These are phyloP conservation scores for Microcos paniculata DNA, from an alignment of 345 rosid species.

Conservation along the genomic window DNA sequence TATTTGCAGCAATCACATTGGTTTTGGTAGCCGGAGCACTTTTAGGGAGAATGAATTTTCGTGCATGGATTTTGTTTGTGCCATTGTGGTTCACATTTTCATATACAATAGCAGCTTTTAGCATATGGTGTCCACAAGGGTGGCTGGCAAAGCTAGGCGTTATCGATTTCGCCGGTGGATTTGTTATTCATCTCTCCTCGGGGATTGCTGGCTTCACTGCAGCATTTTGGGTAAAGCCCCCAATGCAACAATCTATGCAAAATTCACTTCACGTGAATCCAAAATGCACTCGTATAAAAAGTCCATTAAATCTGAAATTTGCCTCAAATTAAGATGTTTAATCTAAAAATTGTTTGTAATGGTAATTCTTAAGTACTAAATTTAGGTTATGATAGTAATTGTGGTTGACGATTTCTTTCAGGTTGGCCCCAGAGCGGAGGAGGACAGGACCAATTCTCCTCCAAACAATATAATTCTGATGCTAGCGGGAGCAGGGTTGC, in stretches of 20 bases:
- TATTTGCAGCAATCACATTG: constrained; percentile 46
- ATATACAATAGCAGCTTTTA: constrained; percentile 36
- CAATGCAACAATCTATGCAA: not conserved
- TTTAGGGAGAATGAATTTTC: constrained; percentile 55
- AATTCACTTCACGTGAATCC: not conserved
- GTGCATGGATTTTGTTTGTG: constrained; percentile 51
- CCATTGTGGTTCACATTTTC: constrained; percentile 50
- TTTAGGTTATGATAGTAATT: not conserved
- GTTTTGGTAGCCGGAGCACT: constrained; percentile 42
- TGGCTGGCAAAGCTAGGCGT: constrained; percentile 53
- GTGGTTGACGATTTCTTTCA: not conserved
- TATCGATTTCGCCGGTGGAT: constrained; percentile 52
- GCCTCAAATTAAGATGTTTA: not conserved
- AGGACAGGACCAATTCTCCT: constrained; percentile 41
- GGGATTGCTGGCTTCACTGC: constrained; percentile 59
- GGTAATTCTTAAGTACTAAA: not conserved
- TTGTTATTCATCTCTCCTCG: constrained; percentile 49
- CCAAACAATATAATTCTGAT: constrained; percentile 49
- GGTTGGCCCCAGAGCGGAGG: constrained; percentile 53
- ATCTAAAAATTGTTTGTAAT: not conserved
- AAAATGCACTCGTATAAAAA: too few species aligned
- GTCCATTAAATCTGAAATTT: not conserved
- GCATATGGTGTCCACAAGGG: constrained; percentile 50
- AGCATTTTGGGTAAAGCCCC: constrained; percentile 42
- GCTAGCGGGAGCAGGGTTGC: constrained; percentile 56